Evolutionary conservation across 371 early-diverging fungal genomes (phyloP).

Genomic region (Chytridiales sp.): DNA sequence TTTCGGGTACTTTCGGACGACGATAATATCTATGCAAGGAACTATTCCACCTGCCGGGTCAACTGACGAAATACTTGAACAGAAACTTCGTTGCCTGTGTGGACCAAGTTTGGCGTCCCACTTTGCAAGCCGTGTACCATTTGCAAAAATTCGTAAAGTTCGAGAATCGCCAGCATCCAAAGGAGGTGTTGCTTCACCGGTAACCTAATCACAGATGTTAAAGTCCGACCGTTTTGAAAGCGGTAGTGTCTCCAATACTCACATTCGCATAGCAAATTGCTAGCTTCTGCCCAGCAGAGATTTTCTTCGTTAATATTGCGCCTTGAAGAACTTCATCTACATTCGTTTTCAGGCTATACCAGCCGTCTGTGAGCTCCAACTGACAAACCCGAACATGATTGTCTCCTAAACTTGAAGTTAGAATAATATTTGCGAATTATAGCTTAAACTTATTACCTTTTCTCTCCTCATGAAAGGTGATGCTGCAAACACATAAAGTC

Average conservation of each 20-base stretch:
- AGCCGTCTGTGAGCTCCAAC: slow-evolving; percentile 72
- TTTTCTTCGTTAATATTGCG: slow-evolving; percentile 44
- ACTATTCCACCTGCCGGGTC: slow-evolving; percentile 68
- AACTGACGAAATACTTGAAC: slow-evolving; percentile 49
- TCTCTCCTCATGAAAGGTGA: slow-evolving; percentile 23
- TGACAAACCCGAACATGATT: neutral
- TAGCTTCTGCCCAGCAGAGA: slow-evolving; percentile 68
- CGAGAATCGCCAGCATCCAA: slow-evolving; percentile 45
- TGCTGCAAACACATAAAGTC: slow-evolving; percentile 66
- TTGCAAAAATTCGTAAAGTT: slow-evolving; percentile 52
- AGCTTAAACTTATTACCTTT: neutral
- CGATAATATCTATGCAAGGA: slow-evolving; percentile 65
- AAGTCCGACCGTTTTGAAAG: neutral
- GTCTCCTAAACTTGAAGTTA: slow-evolving; percentile 15
- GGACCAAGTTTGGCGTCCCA: slow-evolving; percentile 76
- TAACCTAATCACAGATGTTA: slow-evolving; percentile 28
- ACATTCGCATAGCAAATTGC: slow-evolving; percentile 67
- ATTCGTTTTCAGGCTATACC: slow-evolving; percentile 66
- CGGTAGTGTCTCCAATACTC: slow-evolving; percentile 29
- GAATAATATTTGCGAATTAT: slow-evolving; percentile 1
- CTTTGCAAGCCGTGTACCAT: slow-evolving; percentile 59
- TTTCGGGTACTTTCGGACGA: slow-evolving; percentile 66
- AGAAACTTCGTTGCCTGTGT: slow-evolving; percentile 29
- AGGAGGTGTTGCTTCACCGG: slow-evolving; percentile 48
- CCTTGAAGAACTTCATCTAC: slow-evolving; percentile 57